Evolutionary conservation across 2,329 filamentous ascomycete genomes (phyloP), one percentile per base, ranked within the genome.

Genomic region (Aspergillus sp.): DNA sequence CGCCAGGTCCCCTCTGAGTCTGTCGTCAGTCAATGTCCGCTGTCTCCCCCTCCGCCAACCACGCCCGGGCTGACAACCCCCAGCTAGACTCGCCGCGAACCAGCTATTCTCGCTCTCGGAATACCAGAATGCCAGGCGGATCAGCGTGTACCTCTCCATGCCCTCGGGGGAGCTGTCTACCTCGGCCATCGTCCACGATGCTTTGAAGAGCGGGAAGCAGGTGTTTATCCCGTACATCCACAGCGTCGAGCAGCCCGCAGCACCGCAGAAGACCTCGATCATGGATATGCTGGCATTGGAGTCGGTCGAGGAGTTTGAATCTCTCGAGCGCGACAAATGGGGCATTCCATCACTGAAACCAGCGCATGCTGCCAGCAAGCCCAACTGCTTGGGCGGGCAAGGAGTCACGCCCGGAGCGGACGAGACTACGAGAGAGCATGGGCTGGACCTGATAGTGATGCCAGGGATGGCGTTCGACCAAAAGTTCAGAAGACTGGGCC

Each of bases 121-220:
- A 34, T 98, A 93, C 56, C 66, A 75, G 42, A 68, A 79, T 34
- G 88, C 91, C 26, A 72, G 68, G 39, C 72, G 76, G 33, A 75
- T 98, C 50, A 86, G 84, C 47, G 71, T 98, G 35, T 98, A 93
- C 56, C 69, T 98, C 11, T 91, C 89, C 8, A 98, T 98, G 91
- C 86, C 88, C 1, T 66, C 69, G 7, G 82, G 80, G 15, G 91
- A 98, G 63, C 74, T 94, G 15, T 84, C 86, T 46, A 98, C 91
- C 2, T 77, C 80, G 32, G 67, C 70, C 30, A 85, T 96, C 34
- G 85, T 96, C 6, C 74, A 75, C 16, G 76, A 95, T 65, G 88
- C 89, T 8, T 68, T 98, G 15, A 61, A 64, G 5, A 60, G 68
- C 3, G 85, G 83, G 24, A 98, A 96, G 62, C 69, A 80, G 40